phyloP scores from a whole-genome alignment of 169 alveolate species.

The Babesia gibsoni region DNA sequence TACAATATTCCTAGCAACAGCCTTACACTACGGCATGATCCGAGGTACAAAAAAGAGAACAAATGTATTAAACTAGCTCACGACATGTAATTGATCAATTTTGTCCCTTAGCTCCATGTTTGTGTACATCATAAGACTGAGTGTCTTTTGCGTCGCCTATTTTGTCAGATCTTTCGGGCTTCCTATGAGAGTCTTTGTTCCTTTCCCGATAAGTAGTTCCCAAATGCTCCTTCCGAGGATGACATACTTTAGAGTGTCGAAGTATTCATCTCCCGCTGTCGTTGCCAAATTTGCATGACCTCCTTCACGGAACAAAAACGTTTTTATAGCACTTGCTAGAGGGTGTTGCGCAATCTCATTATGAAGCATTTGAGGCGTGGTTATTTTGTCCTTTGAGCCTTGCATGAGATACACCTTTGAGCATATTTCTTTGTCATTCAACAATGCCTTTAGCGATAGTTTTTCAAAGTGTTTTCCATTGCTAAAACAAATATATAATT shows the following conservation, averaged over 20 bases:
- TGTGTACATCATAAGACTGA: too few relatives aligned
- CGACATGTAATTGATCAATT: too few relatives aligned
- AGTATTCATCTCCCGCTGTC: conserved; percentile 23
- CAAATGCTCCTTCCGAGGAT: conserved; percentile 15
- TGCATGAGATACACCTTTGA: conserved; percentile 45
- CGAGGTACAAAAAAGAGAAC: too few relatives aligned
- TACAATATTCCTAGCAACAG: not conserved
- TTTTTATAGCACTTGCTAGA: not conserved
- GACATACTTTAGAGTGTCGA: conserved; percentile 17
- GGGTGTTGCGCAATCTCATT: conserved; percentile 14
- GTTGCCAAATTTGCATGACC: conserved; percentile 49
- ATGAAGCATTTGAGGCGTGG: conserved; percentile 39
- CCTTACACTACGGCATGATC: not conserved
- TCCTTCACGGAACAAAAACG: conserved; percentile 36
- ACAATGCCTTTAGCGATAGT: conserved; percentile 16
- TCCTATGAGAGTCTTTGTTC: conserved; percentile 1
- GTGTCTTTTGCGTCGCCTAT: too few relatives aligned
- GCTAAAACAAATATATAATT: not conserved
- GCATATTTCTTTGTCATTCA: conserved; percentile 11
- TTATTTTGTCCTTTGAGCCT: conserved; percentile 46
- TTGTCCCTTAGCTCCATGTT: too few relatives aligned
- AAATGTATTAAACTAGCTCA: too few relatives aligned
- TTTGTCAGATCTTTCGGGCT: not conserved
- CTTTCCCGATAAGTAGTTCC: conserved; percentile 31
- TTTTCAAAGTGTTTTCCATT: conserved; percentile 34